Conservation (phyloP, 2,329 filamentous ascomycete species). For the Clarireedia homoeocarpa region DNA sequence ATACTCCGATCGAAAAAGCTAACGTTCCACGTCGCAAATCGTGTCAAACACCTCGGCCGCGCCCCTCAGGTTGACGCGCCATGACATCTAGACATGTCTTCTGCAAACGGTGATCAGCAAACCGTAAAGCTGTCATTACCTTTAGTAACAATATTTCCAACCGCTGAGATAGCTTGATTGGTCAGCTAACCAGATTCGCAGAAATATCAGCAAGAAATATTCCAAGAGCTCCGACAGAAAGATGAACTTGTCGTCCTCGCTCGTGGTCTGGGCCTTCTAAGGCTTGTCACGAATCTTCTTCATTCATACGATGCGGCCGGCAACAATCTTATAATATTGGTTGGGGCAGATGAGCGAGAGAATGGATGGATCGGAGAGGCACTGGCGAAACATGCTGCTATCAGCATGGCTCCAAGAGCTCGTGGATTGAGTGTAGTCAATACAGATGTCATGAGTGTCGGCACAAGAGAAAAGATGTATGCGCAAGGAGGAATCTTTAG, state of each 20-base stretch:
- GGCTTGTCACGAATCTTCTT: slow-evolving; percentile 88
- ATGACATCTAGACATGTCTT: slow-evolving; percentile 29
- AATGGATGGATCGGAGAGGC: slow-evolving; percentile 97
- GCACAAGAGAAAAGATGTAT: slow-evolving; percentile 86
- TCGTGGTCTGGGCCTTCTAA: slow-evolving; percentile 83
- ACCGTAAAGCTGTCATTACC: slow-evolving; percentile 78
- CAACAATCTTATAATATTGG: slow-evolving; percentile 82
- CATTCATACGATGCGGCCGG: slow-evolving; percentile 96
- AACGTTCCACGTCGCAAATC: background rate
- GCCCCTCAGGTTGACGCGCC: background rate
- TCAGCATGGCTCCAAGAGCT: slow-evolving; percentile 74
- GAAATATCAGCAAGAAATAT: slow-evolving; percentile 93
- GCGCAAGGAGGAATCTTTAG: slow-evolving; percentile 83
- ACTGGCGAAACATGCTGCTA: slow-evolving; percentile 86
- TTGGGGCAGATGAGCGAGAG: slow-evolving; percentile 86
- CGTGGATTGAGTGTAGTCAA: slow-evolving; percentile 87
- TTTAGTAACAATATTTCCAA: slow-evolving; percentile 40
- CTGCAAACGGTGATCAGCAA: slow-evolving; percentile 41
- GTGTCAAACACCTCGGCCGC: background rate
- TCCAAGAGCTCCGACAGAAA: slow-evolving; percentile 79
- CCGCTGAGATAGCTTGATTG: background rate
- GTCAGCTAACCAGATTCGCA: slow-evolving; percentile 28
- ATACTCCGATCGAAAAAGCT: background rate
- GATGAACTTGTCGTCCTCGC: slow-evolving; percentile 93
- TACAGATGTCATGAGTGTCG: slow-evolving; percentile 85